These are phyloP conservation scores for Alternaria brassicae DNA, from an alignment of 2,329 filamentous ascomycete genomes.

Conservation along the genomic window DNA sequence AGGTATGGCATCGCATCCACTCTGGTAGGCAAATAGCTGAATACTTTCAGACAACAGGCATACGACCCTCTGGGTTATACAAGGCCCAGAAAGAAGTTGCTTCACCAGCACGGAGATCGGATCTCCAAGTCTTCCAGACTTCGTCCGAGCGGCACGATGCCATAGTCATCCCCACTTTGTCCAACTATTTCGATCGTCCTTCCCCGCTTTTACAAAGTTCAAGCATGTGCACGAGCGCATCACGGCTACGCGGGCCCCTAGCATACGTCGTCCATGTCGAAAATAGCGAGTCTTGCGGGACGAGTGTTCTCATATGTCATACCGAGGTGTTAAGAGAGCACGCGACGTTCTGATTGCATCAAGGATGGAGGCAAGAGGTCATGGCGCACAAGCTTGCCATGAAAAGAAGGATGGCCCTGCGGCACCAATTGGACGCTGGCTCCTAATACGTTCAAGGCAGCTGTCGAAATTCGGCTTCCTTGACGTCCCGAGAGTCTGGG, in stretches of 20 bases:
- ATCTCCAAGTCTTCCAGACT: constrained; percentile 14
- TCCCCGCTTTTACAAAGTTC: constrained; percentile 23
- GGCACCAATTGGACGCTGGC: neutral
- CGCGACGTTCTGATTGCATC: neutral
- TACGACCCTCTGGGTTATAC: neutral
- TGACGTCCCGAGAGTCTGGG: constrained; percentile 1
- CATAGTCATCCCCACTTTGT: constrained; percentile 2
- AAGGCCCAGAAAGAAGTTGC: neutral
- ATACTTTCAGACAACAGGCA: neutral
- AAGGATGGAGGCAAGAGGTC: neutral
- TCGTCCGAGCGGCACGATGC: neutral
- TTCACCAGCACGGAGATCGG: neutral
- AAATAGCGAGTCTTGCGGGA: constrained; percentile 4
- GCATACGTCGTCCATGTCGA: constrained; percentile 5
- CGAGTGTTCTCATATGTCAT: constrained; percentile 2
- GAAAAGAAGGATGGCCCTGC: neutral
- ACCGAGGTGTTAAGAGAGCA: constrained; percentile 14
- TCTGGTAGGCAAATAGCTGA: neutral
- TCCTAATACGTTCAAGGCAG: neutral
- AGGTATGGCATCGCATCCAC: neutral
- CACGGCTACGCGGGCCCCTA: neutral
- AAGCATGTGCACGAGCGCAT: constrained; percentile 6
- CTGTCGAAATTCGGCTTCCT: constrained; percentile 4
- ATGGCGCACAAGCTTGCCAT: neutral
- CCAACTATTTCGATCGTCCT: constrained; percentile 7